Evolutionary conservation across 2,329 filamentous ascomycete genomes (phyloP).

Genomic region (Hypoxylon sp.): DNA sequence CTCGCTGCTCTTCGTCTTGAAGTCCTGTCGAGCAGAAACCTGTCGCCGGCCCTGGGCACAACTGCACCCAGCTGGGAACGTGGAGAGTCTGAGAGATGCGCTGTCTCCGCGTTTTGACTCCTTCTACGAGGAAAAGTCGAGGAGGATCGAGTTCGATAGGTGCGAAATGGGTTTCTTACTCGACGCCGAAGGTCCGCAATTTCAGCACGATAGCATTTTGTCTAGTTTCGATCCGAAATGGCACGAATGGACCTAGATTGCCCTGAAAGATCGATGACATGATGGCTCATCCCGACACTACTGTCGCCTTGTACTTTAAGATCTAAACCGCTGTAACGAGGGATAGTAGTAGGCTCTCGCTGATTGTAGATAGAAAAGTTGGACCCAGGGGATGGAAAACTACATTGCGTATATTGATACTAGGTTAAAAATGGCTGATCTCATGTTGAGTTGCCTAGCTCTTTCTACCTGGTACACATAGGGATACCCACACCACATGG

Average conservation of each 20-base stretch:
- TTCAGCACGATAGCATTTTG: slow-evolving; percentile 5
- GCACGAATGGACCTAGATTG: slow-evolving; percentile 45
- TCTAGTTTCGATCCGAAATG: slow-evolving; percentile 34
- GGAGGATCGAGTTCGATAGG: slow-evolving; percentile 59
- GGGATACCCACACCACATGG: too few relatives aligned
- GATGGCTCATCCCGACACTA: background rate
- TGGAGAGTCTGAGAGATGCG: slow-evolving; percentile 59
- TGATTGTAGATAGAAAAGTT: too few relatives aligned
- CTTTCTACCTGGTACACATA: too few relatives aligned
- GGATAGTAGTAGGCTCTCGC: too few relatives aligned
- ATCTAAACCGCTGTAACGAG: background rate
- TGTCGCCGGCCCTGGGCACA: slow-evolving; percentile 62
- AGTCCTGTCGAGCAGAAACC: slow-evolving; percentile 60
- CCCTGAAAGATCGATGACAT: background rate
- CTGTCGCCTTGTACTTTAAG: background rate
- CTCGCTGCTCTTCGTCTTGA: slow-evolving; percentile 62
- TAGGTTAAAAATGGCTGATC: too few relatives aligned
- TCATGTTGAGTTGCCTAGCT: too few relatives aligned
- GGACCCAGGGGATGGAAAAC: too few relatives aligned
- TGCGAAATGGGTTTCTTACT: slow-evolving; percentile 65
- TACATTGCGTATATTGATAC: too few relatives aligned
- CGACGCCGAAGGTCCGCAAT: slow-evolving; percentile 62
- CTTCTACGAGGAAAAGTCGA: slow-evolving; percentile 57
- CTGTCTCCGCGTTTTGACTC: slow-evolving; percentile 56
- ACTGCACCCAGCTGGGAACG: slow-evolving; percentile 60